Base-by-base conservation (phyloP, 169 alveolate genomes). In the Plasmodium blacklocki region DNA sequence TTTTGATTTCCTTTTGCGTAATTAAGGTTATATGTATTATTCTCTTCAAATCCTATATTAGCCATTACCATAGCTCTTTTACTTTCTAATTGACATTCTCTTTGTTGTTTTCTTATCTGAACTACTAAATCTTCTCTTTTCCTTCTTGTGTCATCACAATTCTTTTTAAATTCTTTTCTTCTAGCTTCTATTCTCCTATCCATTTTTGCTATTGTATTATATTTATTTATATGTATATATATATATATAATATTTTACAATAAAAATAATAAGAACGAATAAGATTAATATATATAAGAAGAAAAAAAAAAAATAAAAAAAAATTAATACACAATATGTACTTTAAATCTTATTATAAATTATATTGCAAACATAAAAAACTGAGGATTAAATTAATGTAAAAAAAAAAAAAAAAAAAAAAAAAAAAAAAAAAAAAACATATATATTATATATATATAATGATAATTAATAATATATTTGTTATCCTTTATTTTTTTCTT, bases 51-150 rank as follows among this genome's bases (percentile, higher is more conserved):
- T 3, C 92, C 89, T 64, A 73, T 68, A 54, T 47, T 68, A 49
- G 47, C 92, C 64, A 73, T 50, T n/a, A 88, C 93, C 62, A 86
- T 56, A 47, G 93, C 95, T 70, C 98, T 93, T 72, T 94, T 95
- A 76, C 95, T 94, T 67, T 95, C 96, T 72, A 96, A 80, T 66
- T 95, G 95, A 52, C 95, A 94, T 89, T 96, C 98, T 29, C 98
- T 94, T 72, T 92, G 95, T 88, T 95, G 97, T 88, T 96, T 96
- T 52, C 98, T 96, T 63, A 96, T 96, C 83, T 96, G 98, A 19
- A 97, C 97, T 74, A 95, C 97, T 67, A 94, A 90, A 88, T 96
- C 98, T 93, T 97, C 98, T 56, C 98, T 85, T 88, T 94, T 95
- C 49, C 98, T 93, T 32, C 98, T 93, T 7, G 98, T 96, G 75